phyloP scores from a whole-genome alignment of 192 early-diverging fungal genomes.

The Coemansia asiatica region DNA sequence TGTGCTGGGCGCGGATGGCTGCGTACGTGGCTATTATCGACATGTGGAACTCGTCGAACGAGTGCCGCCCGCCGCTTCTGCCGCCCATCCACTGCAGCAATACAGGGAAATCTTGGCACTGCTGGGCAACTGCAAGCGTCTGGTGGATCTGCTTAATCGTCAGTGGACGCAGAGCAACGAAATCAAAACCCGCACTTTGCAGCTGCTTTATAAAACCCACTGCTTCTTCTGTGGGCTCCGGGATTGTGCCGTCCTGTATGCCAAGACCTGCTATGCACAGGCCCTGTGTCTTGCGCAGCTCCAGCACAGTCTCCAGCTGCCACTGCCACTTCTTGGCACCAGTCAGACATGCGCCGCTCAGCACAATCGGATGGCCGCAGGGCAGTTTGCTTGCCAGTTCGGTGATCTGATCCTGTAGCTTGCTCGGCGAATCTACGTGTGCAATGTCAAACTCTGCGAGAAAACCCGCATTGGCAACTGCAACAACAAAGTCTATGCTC shows the following conservation, averaged over 20 bases:
- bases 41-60: conserved; percentile 89
- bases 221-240: conserved; percentile 60
- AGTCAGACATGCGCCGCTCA: conserved; percentile 81
- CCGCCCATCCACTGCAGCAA: conserved; percentile 97
- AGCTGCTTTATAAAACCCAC: conserved; percentile 70
- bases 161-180: conserved; percentile 84
- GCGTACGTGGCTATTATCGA: conserved; percentile 83
- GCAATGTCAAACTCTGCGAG: conserved; percentile 89
- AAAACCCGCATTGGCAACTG: conserved; percentile 86
- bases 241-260: conserved; percentile 73
- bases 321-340: conserved; percentile 71
- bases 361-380: conserved; percentile 80
- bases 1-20: conserved; percentile 72
- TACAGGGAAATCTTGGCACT: conserved; percentile 72
- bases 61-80: conserved; percentile 90
- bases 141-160: conserved; percentile 72
- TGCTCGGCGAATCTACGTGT: conserved; percentile 70
- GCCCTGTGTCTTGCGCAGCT: conserved; percentile 76
- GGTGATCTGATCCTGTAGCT: conserved; percentile 67
- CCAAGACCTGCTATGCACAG: conserved; percentile 86
- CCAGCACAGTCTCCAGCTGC: conserved; percentile 70
- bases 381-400: conserved; percentile 69
- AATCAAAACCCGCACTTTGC: conserved; percentile 71
- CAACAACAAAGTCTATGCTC: conserved; percentile 75
- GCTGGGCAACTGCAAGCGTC: conserved; percentile 76